Conservation (phyloP, 2,329 filamentous ascomycete genomes). For the Cercospora sp. region DNA sequence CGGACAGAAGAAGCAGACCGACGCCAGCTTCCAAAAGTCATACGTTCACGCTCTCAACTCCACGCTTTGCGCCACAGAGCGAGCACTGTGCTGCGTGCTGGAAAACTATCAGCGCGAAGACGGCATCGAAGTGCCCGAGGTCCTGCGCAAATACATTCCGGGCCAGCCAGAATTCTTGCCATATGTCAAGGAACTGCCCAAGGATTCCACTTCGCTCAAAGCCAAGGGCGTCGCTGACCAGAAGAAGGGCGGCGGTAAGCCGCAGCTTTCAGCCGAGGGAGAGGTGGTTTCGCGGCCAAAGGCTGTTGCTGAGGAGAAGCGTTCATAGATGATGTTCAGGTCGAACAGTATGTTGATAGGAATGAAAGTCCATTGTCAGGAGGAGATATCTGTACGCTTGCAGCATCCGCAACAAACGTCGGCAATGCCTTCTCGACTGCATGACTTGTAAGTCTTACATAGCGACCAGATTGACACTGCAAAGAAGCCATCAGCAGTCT, state of each 20-base stretch:
- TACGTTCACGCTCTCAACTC: conserved; percentile 94
- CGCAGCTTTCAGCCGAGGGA: conserved; percentile 35
- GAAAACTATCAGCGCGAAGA: conserved; percentile 96
- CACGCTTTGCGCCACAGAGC: conserved; percentile 85
- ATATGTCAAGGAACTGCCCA: conserved; percentile 81
- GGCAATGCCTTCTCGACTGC: neutral
- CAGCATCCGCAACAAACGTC: neutral
- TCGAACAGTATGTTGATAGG: neutral
- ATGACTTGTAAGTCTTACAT: neutral
- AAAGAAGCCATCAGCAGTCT: neutral
- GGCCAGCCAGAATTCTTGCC: conserved; percentile 87
- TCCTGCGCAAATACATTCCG: conserved; percentile 84
- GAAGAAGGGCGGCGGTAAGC: conserved; percentile 26
- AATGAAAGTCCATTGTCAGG: neutral
- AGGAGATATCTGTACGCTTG: neutral
- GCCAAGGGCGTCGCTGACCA: conserved; percentile 39
- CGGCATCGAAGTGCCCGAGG: conserved; percentile 77
- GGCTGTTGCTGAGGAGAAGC: conserved; percentile 35
- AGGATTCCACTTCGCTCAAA: conserved; percentile 67
- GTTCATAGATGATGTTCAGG: conserved; percentile 16
- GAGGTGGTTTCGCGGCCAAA: conserved; percentile 39
- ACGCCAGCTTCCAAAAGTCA: conserved; percentile 72
- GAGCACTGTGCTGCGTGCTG: conserved; percentile 88
- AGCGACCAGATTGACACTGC: neutral
- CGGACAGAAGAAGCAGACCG: conserved; percentile 81